Conservation (phyloP, 1,284 basidiomycete genomes). For the Boletellus deceptivus region DNA sequence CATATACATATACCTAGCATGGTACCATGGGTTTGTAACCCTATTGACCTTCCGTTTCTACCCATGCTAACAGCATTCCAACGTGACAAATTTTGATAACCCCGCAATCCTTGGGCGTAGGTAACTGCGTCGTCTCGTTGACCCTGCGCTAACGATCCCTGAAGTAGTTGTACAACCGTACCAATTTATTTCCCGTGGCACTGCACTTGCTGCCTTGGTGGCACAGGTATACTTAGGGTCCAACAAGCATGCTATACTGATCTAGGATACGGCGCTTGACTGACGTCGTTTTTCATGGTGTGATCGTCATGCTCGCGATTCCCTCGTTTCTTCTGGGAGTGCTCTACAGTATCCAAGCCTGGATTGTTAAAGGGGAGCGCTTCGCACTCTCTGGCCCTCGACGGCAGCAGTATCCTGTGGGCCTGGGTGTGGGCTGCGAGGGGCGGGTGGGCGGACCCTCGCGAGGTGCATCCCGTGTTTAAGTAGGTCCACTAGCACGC, state of each 20-base stretch:
- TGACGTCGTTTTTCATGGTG: constrained; percentile 33
- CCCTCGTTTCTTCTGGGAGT: constrained; percentile 39
- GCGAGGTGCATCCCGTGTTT: too few relatives aligned
- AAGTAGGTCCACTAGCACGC: too few relatives aligned
- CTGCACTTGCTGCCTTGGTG: constrained; percentile 41
- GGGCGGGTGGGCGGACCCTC: too few relatives aligned
- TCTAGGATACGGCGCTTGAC: constrained; percentile 35
- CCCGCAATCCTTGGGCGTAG: constrained; percentile 12
- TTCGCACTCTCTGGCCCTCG: too few relatives aligned
- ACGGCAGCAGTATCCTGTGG: too few relatives aligned
- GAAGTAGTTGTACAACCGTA: constrained; percentile 37
- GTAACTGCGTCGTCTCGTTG: not conserved
- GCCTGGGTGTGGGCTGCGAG: too few relatives aligned
- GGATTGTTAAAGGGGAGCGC: constrained; percentile 36
- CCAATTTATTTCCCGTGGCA: constrained; percentile 40
- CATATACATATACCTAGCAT: constrained; percentile 21
- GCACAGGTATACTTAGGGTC: constrained; percentile 31
- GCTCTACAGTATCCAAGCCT: constrained; percentile 37
- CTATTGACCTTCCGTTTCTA: not conserved
- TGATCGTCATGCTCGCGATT: constrained; percentile 35
- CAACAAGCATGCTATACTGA: not conserved
- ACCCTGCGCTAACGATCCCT: not conserved
- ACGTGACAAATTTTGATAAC: constrained; percentile 16
- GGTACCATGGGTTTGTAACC: constrained; percentile 15
- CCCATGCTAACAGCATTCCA: not conserved